Base-by-base conservation (phyloP, 768 basidiomycete species). In the Cystobasidium tubakii region DNA sequence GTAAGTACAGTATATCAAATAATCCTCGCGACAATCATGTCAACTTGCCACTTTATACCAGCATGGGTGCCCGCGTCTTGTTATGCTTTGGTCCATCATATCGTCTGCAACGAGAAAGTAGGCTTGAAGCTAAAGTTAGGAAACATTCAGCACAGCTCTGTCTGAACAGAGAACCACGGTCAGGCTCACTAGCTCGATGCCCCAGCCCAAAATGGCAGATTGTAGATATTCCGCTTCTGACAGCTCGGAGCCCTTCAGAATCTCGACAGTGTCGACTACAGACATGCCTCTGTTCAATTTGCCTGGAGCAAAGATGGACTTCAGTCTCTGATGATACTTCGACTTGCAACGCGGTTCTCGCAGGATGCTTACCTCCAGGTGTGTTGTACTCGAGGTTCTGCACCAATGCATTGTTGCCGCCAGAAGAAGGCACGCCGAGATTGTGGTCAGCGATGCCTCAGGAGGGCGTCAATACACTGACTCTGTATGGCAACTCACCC, bases 231-330 rank as follows among this genome's bases (percentile, higher is more conserved):
- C 93, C 4, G 90, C 87, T 0, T 92, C 91, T 0, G 84, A 84
- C 75, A 95, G 82, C 21, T 82, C 60, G 1, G 86, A 83, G 0
- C 89, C 91, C 74, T 88, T 87, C 74, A 98, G 82, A 80, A 97
- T 93, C 82, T 91, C 88, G 66, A 88, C 90, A 1, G 91, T 90
- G 81, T 97, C 95, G 57, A 93, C 89, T 78, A 96, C 93, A 13
- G 92, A 92, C 83, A 97, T 85, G n/a, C 95, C 93, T 42, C 95
- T 88, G 82, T 96, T 98, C 67, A 97, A 88, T 82, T 98, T 98
- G 1, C 92, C 93, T 50, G 75, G 1, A 34, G n/a, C 15, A 21
- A 6, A 50, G 9, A 50, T 21, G 4, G 10, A 9, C 46, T 4
- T n/a, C 17, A 31, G 57, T 27, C 13, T 64, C 21, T 34, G 21